Base-by-base conservation (phyloP, 1,139 yeast species). In the Scheffersomyces lignicola region DNA sequence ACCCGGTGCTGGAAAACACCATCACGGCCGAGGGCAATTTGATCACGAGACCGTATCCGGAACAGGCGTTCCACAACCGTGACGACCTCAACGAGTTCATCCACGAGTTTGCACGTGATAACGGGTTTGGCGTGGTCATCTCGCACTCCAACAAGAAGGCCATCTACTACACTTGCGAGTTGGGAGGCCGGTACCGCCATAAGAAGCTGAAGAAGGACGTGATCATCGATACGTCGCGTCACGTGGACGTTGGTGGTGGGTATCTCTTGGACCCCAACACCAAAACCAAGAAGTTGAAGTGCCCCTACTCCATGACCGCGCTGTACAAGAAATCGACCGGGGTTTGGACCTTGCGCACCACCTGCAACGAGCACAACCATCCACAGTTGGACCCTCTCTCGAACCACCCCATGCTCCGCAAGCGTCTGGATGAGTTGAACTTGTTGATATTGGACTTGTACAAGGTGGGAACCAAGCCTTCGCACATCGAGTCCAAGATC, bases 271-370 rank as follows among this genome's bases (percentile, higher is more conserved):
- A 69, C 44, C 68, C 72, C 9, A 61, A 58, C 42, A 63, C 76
- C 29, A 74, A 60, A 42, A 73, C 80, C 13, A 75, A 76, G 49
- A 75, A 73, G 48, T 69, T 73, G 44, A 69, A 69, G 47, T 76
- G 82, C 51, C 81, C 80, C 17, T 76, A 74, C 50, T 63, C 78
- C 17, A 75, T 76, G 78, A 75, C 79, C 31, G 81, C 82, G 20
- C 65, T 69, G 43, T 75, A 56, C 51, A 73, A 75, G 34, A 76
- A 76, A 47, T 60, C 68, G 30, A 65, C 67, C 32, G 68, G 70
- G 33, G 65, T 63, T 33, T 76, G 82, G 82, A 69, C 76, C 9
- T 60, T 76, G 37, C 66, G 72, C 41, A 74, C 78, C 13, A 73
- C 78, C 14, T 72, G 79, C 45, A 73, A 74, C 52, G 78, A 73